Conservation (phyloP, 768 basidiomycete species). For the Termitomyces sp. region DNA sequence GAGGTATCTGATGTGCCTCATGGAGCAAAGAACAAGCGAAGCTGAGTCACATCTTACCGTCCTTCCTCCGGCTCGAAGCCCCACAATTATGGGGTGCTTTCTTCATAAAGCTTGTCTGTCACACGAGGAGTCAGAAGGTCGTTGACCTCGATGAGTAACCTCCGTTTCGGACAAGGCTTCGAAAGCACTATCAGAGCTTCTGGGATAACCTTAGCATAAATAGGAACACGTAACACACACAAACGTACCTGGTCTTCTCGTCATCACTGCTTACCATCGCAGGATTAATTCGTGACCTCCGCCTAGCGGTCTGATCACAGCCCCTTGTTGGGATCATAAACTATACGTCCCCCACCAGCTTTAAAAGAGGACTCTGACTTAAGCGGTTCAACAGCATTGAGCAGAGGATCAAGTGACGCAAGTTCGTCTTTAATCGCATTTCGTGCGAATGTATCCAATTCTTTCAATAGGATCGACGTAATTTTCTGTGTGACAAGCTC, state of each 20-base stretch:
- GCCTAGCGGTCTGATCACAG: background rate
- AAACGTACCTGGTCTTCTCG: background rate
- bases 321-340: background rate
- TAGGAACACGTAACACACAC: background rate
- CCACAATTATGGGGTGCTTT: background rate
- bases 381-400: conserved; percentile 31
- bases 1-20: background rate
- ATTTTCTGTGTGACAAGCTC: conserved; percentile 66
- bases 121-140: background rate
- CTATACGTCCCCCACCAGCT: background rate
- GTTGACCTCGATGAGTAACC: background rate
- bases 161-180: too few relatives aligned
- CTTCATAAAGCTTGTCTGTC: background rate
- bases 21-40: background rate
- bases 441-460: conserved; percentile 79
- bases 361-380: background rate
- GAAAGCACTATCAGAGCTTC: background rate
- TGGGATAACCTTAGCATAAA: background rate
- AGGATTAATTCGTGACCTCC: background rate
- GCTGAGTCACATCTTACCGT: background rate
- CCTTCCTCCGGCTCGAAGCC: background rate
- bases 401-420: conserved; percentile 73
- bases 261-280: background rate
- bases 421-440: conserved; percentile 81
- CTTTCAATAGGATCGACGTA: conserved; percentile 72